phyloP scores from a whole-genome alignment of 805 yeast species.

The Ogataea ganodermae region DNA sequence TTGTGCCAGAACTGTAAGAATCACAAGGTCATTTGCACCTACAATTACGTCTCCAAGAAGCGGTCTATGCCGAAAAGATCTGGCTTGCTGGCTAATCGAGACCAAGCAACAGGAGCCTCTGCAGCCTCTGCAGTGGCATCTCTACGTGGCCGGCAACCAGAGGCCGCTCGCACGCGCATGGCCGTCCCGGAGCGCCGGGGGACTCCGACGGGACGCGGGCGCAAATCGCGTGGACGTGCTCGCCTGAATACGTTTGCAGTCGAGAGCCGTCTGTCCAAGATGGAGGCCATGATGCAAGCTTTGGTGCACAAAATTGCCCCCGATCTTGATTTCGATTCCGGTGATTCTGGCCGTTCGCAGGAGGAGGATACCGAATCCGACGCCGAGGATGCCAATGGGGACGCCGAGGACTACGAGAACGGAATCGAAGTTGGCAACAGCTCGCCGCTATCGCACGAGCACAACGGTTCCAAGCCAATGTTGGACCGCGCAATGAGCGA shows the following conservation, averaged over 20 bases:
- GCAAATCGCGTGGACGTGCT: not conserved
- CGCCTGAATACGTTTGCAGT: constrained; percentile 9
- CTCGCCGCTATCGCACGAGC: not conserved
- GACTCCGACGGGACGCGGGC: not conserved
- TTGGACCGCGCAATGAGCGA: not conserved
- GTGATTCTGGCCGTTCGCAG: not conserved
- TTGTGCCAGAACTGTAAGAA: constrained; percentile 46
- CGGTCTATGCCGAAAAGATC: constrained; percentile 16
- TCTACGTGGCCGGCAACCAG: too few species aligned
- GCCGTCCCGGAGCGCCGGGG: not conserved
- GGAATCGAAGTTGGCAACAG: not conserved
- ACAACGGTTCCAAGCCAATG: not conserved
- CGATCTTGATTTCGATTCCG: constrained; percentile 1
- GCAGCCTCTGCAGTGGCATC: not conserved
- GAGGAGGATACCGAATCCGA: constrained; percentile 7
- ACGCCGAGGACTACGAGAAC: not conserved
- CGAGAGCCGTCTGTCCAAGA: constrained; percentile 34
- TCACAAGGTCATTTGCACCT: constrained; percentile 39
- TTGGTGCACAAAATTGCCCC: constrained; percentile 28
- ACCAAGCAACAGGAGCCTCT: too few species aligned
- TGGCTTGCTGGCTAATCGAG: not conserved
- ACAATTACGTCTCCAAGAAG: constrained; percentile 36
- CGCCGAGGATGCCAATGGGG: not conserved
- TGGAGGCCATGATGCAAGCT: constrained; percentile 37
- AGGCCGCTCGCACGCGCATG: not conserved